Base-by-base conservation (phyloP, 2,329 filamentous ascomycete species). In the Verticillium albo-atrum region DNA sequence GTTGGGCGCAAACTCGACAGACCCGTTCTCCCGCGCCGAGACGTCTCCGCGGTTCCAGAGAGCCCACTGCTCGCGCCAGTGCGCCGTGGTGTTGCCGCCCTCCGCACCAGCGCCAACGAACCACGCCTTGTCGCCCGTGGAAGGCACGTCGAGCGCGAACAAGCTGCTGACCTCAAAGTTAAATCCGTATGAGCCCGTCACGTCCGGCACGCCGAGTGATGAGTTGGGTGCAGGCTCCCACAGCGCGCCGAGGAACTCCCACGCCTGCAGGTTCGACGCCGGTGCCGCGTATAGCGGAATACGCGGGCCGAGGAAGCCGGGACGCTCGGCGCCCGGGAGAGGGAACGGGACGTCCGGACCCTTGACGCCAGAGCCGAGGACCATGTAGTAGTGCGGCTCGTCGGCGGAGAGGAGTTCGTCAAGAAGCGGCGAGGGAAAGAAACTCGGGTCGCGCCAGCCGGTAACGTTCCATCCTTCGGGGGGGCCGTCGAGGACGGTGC, bases 401-500 rank as follows among this genome's bases (percentile, higher is more conserved):
- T 35, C 53, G 35, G 52, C 55, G 26, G 59, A 35, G 27, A 61
- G 59, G 12, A 64, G 59, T 26, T 35, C 37, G 51, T 62, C 61
- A 6, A 64, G 61, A 2, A 58, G 54, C 20, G 56, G 25, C 10
- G 61, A 61, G 25, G 62, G 58, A 57, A 62, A 64, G 61, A 59
- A 64, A 34, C 53, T 58, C 9, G 62, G 62, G 55, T 64, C 62
- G 47, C 62, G 37, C 61, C 61, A 64, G 28, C 62, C 62, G 35
- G 62, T 64, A n/a, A 62, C 61, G 34, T 62, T 62, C 62, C 61
- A 62, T 23, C 59, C 59, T 47, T 64, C 59, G 15, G 62, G 62
- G 3, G 62, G 62, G 9, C 58, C 32, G 14, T 58, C 60, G 20
- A 63, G 37, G 6, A 62, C 62, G 10, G 62, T 63, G 58, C 58